Conservation (phyloP, 2,329 filamentous ascomycete species). For the Scedosporium apiospermum region DNA sequence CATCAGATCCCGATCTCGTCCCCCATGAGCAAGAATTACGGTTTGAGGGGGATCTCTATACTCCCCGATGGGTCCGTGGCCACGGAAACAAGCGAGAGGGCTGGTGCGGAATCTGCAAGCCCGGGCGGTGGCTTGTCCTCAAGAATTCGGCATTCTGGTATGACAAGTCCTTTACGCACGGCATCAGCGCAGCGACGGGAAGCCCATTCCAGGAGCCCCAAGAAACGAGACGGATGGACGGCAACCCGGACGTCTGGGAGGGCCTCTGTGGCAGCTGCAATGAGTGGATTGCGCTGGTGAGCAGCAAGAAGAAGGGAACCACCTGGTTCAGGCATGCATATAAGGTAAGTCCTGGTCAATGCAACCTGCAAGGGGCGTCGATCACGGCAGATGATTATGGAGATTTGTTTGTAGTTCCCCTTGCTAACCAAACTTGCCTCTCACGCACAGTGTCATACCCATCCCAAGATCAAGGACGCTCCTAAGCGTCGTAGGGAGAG, state of each 20-base stretch:
- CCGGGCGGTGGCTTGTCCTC: conserved; percentile 74
- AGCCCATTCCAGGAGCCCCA: conserved; percentile 69
- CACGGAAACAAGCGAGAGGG: conserved; percentile 82
- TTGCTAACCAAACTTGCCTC: conserved; percentile 12
- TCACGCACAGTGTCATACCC: conserved; percentile 52
- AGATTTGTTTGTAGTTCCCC: neutral
- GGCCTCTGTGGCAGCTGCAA: conserved; percentile 69
- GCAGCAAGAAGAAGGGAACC: conserved; percentile 85
- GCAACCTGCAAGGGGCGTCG: neutral
- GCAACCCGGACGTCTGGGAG: conserved; percentile 75
- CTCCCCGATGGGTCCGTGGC: conserved; percentile 73
- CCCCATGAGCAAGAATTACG: conserved; percentile 72
- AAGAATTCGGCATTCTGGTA: conserved; percentile 94
- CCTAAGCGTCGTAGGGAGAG: conserved; percentile 59
- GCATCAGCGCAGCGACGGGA: conserved; percentile 74
- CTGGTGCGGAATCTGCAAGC: conserved; percentile 84
- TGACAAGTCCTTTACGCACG: conserved; percentile 83
- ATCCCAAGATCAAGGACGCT: conserved; percentile 61
- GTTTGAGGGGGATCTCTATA: conserved; percentile 75
- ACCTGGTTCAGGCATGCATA: conserved; percentile 87
- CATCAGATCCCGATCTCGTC: conserved; percentile 62
- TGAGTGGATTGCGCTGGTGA: conserved; percentile 73
- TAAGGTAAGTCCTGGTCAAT: conserved; percentile 47
- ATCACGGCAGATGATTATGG: neutral
- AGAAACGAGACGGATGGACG: conserved; percentile 65